Evolutionary conservation across 352 stramenopile genomes (phyloP), one percentile per base, ranked within the genome.

Genomic region (Phytophthora vignae): DNA sequence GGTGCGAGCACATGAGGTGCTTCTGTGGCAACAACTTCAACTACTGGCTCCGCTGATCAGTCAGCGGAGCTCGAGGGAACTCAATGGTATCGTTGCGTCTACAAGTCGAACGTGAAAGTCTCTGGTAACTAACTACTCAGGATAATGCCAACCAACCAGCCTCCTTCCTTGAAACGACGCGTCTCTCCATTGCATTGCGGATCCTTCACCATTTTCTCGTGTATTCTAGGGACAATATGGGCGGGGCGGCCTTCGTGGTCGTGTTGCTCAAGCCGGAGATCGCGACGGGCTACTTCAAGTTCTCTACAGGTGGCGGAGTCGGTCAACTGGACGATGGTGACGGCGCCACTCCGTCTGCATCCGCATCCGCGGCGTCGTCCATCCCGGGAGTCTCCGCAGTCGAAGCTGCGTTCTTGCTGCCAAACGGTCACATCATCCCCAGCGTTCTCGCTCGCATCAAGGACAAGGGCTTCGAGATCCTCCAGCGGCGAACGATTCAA

Each of bases 211-310:
- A 50, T 46, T 33, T 22, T 22, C 33, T 31, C 42, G n/a, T 54
- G 40, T n/a, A 40, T 53, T 63, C 22, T 40, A 27, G 5, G 57
- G 7, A 22, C 25, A 2, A 7, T 50, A 74, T 78, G 69, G 36
- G 22, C 25, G 58, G 55, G 10, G 60, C 71, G 17, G 66, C 83
- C 22, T 89, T 87, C 48, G 74, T 84, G 14, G 52, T 90, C 54
- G 75, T 81, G 54, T 62, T 90, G 14, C 60, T 93, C 50, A 87
- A 86, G 31, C 85, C 85, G 1, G 85, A 93, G 68, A 90, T 91
- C 73, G 74, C 83, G 14, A 82, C 78, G 0, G 83, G 81, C 1
- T 83, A 71, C 60, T 91, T 87, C 70, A 67, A 73, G 38, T 84
- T 88, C 40, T 33, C 71, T 49, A 38, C 54, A 61, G 58, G 27